A percentile compares a stretch with the other conserved stretches of the same genome.
Conservation (phyloP, 345 rosid species). For the Lepidium sativum region DNA sequence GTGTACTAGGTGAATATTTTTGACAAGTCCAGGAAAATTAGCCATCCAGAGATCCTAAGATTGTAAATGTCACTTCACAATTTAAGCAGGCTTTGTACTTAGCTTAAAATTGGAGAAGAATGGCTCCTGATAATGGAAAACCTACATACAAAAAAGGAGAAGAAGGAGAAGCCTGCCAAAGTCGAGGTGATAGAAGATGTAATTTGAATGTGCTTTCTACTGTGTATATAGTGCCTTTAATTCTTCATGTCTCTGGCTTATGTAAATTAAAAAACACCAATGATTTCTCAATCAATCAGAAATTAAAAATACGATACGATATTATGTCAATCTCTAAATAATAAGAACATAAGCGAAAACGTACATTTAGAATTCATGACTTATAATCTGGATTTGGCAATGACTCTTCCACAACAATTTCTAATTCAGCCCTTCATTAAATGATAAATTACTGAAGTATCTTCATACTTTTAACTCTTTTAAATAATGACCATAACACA, state of each 20-base stretch:
- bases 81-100: slow-evolving; percentile 7
- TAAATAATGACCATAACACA: too few relatives aligned
- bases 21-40: too few relatives aligned
- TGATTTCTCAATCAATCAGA: too few relatives aligned
- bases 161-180: slow-evolving; percentile 84
- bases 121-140: slow-evolving; percentile 84
- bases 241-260: slow-evolving; percentile 5
- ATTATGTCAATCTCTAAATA: too few relatives aligned
- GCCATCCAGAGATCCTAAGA: slow-evolving; percentile 70
- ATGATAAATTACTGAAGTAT: too few relatives aligned
- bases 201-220: not conserved
- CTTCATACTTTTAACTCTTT: too few relatives aligned
- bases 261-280: slow-evolving; percentile 56
- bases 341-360: too few relatives aligned
- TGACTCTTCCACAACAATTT: too few relatives aligned
- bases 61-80: slow-evolving; percentile 51
- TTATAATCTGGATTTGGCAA: too few relatives aligned
- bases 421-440: too few relatives aligned
- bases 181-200: slow-evolving; percentile 38
- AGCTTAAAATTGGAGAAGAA: slow-evolving; percentile 48
- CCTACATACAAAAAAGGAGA: slow-evolving; percentile 74
- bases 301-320: not conserved
- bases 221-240: not conserved
- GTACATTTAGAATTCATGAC: too few relatives aligned
- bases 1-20: too few relatives aligned